Evolutionary conservation across 805 yeast species (phyloP).

Genomic region (Kregervanrija pseudodelftensis): DNA sequence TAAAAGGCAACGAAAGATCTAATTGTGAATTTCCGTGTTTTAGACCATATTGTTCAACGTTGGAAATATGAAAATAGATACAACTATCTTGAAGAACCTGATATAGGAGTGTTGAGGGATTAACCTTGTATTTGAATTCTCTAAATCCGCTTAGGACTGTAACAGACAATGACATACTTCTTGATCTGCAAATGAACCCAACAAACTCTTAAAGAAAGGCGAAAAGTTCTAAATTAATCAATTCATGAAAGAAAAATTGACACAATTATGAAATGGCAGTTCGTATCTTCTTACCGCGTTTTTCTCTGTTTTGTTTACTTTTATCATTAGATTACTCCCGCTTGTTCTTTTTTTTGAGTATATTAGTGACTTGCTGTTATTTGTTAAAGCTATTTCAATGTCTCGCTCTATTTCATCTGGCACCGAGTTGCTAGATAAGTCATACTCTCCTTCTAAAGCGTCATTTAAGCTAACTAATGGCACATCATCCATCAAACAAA

Average conservation of each 20-base stretch:
- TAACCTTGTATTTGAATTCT: constrained; percentile 26
- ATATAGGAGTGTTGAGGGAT: constrained; percentile 30
- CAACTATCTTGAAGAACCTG: constrained; percentile 31
- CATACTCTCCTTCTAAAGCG: constrained; percentile 9
- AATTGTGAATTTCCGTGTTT: constrained; percentile 25
- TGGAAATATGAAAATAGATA: constrained; percentile 30
- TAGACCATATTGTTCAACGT: constrained; percentile 6
- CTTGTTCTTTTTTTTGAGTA: neutral
- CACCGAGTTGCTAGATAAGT: constrained; percentile 2
- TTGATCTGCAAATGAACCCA: neutral
- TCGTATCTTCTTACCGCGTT: too few species aligned
- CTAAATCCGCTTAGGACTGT: constrained; percentile 29
- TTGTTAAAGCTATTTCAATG: neutral
- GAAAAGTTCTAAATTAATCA: neutral
- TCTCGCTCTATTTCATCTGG: neutral
- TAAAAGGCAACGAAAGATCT: constrained; percentile 33
- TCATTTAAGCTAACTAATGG: neutral
- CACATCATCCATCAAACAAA: constrained; percentile 6
- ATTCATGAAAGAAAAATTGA: neutral
- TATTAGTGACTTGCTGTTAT: neutral
- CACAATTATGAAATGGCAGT: neutral
- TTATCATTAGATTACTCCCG: neutral
- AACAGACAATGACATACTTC: constrained; percentile 27
- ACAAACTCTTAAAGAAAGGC: neutral
- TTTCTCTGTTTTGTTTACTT: too few species aligned